Evolutionary conservation across 345 rosid genomes (phyloP), one percentile per base, ranked within the genome.

Genomic region (Hypericum androsaemum): DNA sequence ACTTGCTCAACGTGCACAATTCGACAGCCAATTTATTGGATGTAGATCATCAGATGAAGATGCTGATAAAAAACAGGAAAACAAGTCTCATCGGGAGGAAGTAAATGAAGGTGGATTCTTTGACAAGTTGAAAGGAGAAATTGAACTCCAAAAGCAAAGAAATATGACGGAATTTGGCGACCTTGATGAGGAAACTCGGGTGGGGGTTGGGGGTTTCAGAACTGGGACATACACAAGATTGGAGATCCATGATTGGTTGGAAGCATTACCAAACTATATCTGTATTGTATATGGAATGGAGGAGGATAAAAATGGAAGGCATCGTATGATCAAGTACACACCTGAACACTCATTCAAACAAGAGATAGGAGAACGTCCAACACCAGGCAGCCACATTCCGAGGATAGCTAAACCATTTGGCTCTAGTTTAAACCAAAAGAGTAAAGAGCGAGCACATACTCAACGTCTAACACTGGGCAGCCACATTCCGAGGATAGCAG

Each of bases 291-390:
- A 80, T 67, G 88, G 94, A 39, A 78, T 78, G n/a, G n/a, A n/a
- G 60, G 97, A 88, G 75, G 98, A 85, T 59, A 69, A 47, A 28
- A 85, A 78, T 73, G 98, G 86, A 70, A 77, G 95, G 71, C 82
- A 81, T 71, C 85, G 94, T 61, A 92, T 88, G 97, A 80, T 92
- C 14, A 88, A 88, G 78, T 92, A 83, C 78, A 85, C 95, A 60
- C 97, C 90, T 8, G 97, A 81, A 55, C 98, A 88, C 70, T n/a
- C n/a, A n/a, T n/a, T n/a, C n/a, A n/a, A n/a, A n/a, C n/a, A n/a
- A n/a, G n/a, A n/a, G n/a, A n/a, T n/a, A n/a, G n/a, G n/a, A n/a
- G n/a, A n/a, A n/a, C n/a, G n/a, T n/a, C n/a, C n/a, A n/a, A n/a
- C n/a, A n/a, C n/a, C n/a, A n/a, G n/a, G n/a, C n/a, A n/a, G n/a